Base-by-base conservation (phyloP, 192 early-diverging fungal genomes). In the Pecoramyces ruminantium region DNA sequence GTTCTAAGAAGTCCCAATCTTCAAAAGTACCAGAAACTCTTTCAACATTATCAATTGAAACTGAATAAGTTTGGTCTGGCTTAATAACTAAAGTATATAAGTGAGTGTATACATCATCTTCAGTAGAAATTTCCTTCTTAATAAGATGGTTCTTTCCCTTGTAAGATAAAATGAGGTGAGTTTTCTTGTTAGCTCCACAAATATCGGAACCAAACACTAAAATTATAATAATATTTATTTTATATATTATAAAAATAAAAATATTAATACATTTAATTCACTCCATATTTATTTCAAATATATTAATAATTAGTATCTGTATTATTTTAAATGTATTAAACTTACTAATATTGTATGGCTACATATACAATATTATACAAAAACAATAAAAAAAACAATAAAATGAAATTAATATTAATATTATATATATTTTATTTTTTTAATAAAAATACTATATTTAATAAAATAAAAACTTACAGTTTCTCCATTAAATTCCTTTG, bases 401-500 rank as follows among this genome's bases (percentile, higher is more conserved):
- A n/a, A n/a, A n/a, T n/a, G n/a, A n/a, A n/a, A n/a, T n/a, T 82
- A 30, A 86, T 80, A 16, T 28, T 18, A 77, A 67, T 28, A 34
- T 3, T 6, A 34, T 6, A 34, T 34, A 34, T 34, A 34, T 11
- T 34, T 34, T n/a, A n/a, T n/a, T n/a, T 34, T 34, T 34, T 6
- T 6, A 58, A 84, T 29, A 16, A 81, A 29, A 83, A 17, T 21
- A 83, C 0, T 6, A 28, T 13, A 28, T 21, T 30, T n/a, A 34
- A 92, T 93, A 84, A 94, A 93, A 92, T 93, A 16, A 25, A 14
- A 13, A 86, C 42, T 81, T 28, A 85, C 88, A 28, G 93, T 92
- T 78, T 97, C 94, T 83, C 96, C 95, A 81, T 93, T 88, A 84
- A 96, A 96, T 81, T 87, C 89, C 40, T 85, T 85, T 34, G 93